These are phyloP conservation scores for Hymenochaete sp. DNA, from an alignment of 1,284 basidiomycete genomes.

Conservation along the genomic window DNA sequence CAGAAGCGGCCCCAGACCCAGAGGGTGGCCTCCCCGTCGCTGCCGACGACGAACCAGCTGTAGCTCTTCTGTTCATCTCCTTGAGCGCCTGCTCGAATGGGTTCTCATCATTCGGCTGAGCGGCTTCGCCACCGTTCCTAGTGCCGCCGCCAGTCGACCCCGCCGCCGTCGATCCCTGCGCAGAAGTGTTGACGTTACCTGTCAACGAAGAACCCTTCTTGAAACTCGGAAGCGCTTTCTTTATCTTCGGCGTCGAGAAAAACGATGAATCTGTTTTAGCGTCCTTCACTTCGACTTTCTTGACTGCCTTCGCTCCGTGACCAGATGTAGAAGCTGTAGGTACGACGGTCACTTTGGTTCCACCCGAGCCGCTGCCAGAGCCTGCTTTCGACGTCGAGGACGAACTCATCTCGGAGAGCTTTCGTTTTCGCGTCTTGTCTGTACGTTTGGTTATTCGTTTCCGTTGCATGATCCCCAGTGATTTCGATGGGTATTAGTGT, in stretches of 20 bases:
- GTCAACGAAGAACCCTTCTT: no score
- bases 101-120: constrained; percentile 58
- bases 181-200: constrained; percentile 33
- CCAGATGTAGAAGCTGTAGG: constrained; percentile 12
- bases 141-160: constrained; percentile 33
- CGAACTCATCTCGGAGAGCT: constrained; percentile 49
- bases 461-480: no score
- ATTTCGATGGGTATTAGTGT: no score
- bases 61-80: constrained; percentile 52
- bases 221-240: constrained; percentile 70
- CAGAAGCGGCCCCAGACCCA: constrained; percentile 12
- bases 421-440: constrained; percentile 62
- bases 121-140: constrained; percentile 49
- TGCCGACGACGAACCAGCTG: constrained; percentile 30
- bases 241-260: constrained; percentile 76
- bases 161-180: constrained; percentile 15
- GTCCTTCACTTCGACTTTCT: constrained; percentile 48
- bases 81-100: constrained; percentile 75
- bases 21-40: constrained; percentile 27
- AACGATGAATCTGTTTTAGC: constrained; percentile 77
- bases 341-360: constrained; percentile 29
- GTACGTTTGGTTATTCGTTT: no score
- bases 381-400: constrained; percentile 36
- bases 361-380: constrained; percentile 60
- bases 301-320: constrained; percentile 28